Evolutionary conservation across 176 grass and related monocot genomes (phyloP).

Genomic region (Musa itinerans): DNA sequence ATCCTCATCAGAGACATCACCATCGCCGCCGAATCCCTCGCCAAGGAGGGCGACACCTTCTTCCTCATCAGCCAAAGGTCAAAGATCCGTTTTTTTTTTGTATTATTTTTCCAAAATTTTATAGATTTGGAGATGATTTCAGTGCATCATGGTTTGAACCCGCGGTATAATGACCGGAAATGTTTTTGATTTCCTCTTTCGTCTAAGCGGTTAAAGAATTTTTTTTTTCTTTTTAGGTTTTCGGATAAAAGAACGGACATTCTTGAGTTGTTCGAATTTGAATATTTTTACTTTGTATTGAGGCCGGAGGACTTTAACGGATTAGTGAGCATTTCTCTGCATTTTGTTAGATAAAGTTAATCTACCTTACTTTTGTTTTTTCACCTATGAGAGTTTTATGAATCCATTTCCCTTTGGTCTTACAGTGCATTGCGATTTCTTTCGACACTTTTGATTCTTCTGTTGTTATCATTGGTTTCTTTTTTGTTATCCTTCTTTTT

Average conservation of each 20-base stretch:
- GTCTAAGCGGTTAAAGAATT: too few species aligned
- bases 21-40: conserved; percentile 57
- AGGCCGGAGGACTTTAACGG: too few species aligned
- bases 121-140: not conserved
- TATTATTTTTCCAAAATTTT: not conserved
- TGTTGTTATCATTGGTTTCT: not conserved
- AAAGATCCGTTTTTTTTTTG: not conserved
- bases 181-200: not conserved
- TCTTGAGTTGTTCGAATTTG: not conserved
- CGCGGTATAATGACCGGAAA: not conserved
- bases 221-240: not conserved
- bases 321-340: too few species aligned
- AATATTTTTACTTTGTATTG: not conserved
- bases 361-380: too few species aligned
- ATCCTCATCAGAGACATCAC: conserved; percentile 76
- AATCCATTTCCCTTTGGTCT: not conserved
- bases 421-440: not conserved
- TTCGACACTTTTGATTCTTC: not conserved
- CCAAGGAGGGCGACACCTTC: conserved; percentile 94
- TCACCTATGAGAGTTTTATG: not conserved
- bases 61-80: conserved; percentile 87
- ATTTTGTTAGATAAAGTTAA: too few species aligned
- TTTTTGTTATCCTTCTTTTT: not conserved
- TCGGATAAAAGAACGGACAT: not conserved
- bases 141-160: not conserved